Evolutionary conservation across 108 stramenopile species (phyloP).

Genomic region (Licmophora abbreviata): DNA sequence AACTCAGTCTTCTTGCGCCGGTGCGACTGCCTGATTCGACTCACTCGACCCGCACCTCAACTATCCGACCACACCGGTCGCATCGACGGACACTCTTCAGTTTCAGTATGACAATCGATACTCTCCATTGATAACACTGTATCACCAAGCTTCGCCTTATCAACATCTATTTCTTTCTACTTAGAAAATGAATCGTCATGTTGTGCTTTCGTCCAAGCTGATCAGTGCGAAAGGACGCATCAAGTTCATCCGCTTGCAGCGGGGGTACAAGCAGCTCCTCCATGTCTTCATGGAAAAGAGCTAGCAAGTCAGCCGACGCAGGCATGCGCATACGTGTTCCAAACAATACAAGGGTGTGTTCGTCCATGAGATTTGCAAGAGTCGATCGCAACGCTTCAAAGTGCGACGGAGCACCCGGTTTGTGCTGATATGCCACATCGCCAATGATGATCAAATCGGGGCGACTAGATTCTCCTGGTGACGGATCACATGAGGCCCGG

Average conservation of each 20-base stretch:
- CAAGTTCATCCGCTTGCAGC: conserved; percentile 38
- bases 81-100: no score
- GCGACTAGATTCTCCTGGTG: background rate
- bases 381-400: conserved; percentile 42
- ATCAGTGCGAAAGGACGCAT: conserved; percentile 19
- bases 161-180: conserved; percentile 9
- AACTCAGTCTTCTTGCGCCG: no score
- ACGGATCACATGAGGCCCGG: no score
- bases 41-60: no score
- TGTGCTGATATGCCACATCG: conserved; percentile 53
- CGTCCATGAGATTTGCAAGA: conserved; percentile 24
- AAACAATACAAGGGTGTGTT: conserved; percentile 31
- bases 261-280: conserved; percentile 33
- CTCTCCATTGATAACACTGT: no score
- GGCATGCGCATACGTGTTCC: conserved; percentile 56
- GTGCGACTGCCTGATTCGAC: no score
- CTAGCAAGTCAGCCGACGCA: conserved; percentile 31
- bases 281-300: conserved; percentile 34
- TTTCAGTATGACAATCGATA: no score
- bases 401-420: conserved; percentile 45
- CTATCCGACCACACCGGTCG: no score
- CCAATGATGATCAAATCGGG: conserved; percentile 43
- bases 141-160: no score
- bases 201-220: conserved; percentile 32
- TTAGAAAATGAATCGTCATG: conserved; percentile 41